Base-by-base conservation (phyloP, 306 rosid species). In the Benincasa hispida region DNA sequence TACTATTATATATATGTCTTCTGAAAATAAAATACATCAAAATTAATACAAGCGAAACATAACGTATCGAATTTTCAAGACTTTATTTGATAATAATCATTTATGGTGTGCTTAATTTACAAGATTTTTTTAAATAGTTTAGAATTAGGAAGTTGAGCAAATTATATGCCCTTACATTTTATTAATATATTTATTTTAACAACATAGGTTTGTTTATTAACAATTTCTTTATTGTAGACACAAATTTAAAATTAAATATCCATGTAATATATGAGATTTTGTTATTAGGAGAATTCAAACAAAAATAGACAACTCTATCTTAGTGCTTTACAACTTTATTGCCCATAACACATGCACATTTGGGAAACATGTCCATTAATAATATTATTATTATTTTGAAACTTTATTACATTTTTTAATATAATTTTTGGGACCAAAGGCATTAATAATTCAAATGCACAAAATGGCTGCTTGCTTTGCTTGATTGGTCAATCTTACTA, bases 391-490 rank as follows among this genome's bases (percentile, higher is more conserved):
- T 10, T 21, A 21, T 72, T 41, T 24, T 27, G 41, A 48, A 48
- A 70, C 25, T 70, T 70, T 42, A 47, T 25, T 27, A 25, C 58
- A 17, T 72, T 17, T 72, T 18, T 3, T 45, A 70, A 53, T 53
- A 18, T 70, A 19, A 14, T 14, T 48, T 37, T 28, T 27, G 76
- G 76, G 76, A 50, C 61, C 41, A 72, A 72, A 72, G n/a, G 37
- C 11, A 50, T 28, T 50, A 72, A 72, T 72, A 72, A 72, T 72
- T 17, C 28, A 72, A 50, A 48, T 45, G 17, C 15, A 45, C 37
- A 70, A 72, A 72, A 72, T 45, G 58, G 76, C 61, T 72, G 42
- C 76, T 69, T 22, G 37, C 42, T n/a, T 42, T 70, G 37, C 76
- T 72, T 47, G 41, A 72, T 48, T 72, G 76, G 76, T 28, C 60